Evolutionary conservation across 768 basidiomycete genomes (phyloP), one percentile per base, ranked within the genome.

Genomic region (Kwoniella newhampshirensis): DNA sequence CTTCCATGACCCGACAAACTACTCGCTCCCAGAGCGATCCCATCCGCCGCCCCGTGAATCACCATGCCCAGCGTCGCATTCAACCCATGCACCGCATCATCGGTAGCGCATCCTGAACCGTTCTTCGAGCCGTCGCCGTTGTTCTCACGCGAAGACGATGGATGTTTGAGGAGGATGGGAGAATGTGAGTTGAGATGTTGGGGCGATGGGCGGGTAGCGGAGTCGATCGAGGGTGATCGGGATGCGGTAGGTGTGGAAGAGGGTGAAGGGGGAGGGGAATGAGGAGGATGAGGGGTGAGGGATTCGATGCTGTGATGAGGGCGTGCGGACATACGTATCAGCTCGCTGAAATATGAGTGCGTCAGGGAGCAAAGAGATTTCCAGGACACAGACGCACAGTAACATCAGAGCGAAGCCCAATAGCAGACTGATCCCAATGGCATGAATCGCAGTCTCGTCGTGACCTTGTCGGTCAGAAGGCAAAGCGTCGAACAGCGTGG

Each of bases 11-110:
- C 67, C 17, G 68, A 70, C 21, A 77, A 57, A 32, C 77, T 71
- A 39, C 78, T 78, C 23, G 91, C 87, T 21, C 94, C 96, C 36
- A 98, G 79, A 2, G 90, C 91, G 55, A 96, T 85, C 3, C 96
- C 93, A 75, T 99, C 96, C 0, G 91, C 88, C 45, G 92, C 80
- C 1, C 86, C 88, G 70, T 99, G 94, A 23, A 91, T 82, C 23
- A 90, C 81, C 42, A 98, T 79, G 1, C 93, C 96, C 8, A 97
- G 76, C 0, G 91, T 89, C 35, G 93, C 74, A 40, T 71, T 81
- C 35, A 91, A 81, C 48, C 86, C 83, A 8, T 86, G 85, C 15
- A 66, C 42, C 8, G 30, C 43, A 51, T 30, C 6, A 30, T 46
- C 25, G 42, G 36, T 21, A 9, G 20, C 20, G 23, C 23, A 18